A percentile compares a stretch with the other conserved stretches of the same genome.
Evolutionary conservation across 768 basidiomycete species (phyloP).

Genomic region (Naganishia randhawae): DNA sequence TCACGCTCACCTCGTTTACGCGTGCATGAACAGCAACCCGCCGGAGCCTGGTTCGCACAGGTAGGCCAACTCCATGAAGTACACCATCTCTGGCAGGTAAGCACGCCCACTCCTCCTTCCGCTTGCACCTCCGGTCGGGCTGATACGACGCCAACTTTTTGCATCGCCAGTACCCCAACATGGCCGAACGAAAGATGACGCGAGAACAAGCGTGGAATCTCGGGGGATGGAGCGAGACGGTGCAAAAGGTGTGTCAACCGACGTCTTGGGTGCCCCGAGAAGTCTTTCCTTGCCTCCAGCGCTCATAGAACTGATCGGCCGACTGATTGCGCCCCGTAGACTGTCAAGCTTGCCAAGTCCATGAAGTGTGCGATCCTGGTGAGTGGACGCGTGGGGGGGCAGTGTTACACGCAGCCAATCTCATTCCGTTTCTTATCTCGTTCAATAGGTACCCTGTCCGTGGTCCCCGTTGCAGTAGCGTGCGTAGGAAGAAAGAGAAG

Average conservation of each 20-base stretch:
- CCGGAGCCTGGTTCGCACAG: constrained; percentile 51
- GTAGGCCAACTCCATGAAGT: constrained; percentile 58
- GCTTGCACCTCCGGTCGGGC: not conserved
- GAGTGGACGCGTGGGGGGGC: not conserved
- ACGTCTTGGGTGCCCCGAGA: not conserved
- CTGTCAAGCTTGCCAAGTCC: constrained; percentile 72
- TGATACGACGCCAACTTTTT: not conserved
- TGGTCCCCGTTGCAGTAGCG: constrained; percentile 45
- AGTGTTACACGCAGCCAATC: not conserved
- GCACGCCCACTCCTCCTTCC: constrained; percentile 44
- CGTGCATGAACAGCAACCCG: constrained; percentile 37
- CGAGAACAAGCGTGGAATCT: constrained; percentile 89
- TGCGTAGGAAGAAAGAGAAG: not conserved
- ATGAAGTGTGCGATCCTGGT: constrained; percentile 80
- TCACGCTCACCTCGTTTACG: too few species aligned
- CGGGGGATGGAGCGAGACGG: constrained; percentile 93
- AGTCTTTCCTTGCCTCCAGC: too few species aligned
- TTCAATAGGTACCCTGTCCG: constrained; percentile 34
- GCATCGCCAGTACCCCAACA: constrained; percentile 36
- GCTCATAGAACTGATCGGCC: constrained; percentile 55
- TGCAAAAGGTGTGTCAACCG: constrained; percentile 54
- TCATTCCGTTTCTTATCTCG: too few species aligned
- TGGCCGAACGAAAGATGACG: constrained; percentile 74
- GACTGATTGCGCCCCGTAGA: constrained; percentile 60
- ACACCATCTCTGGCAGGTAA: constrained; percentile 94